A percentile compares a stretch with the other conserved stretches of the same genome.
Conservation (phyloP, 257 asterid species). For the Primulina huaijiensis region DNA sequence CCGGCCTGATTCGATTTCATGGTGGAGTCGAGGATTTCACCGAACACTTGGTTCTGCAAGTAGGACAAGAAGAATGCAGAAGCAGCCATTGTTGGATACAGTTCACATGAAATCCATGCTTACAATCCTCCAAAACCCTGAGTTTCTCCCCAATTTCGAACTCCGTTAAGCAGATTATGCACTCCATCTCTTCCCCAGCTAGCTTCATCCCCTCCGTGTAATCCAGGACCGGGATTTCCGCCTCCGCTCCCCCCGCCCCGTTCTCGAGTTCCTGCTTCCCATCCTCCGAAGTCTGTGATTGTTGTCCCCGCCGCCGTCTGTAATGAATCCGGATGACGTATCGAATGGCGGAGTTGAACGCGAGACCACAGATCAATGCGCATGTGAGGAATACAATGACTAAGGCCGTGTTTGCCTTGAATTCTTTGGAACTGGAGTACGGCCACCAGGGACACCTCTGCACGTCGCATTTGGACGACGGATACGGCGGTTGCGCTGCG, state of each 20-base stretch:
- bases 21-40: constrained; percentile 22
- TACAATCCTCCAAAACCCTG: constrained; percentile 45
- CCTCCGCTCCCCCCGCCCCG: constrained; percentile 23
- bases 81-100: constrained; percentile 53
- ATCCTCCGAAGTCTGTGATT: background rate
- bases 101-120: constrained; percentile 50
- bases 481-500: constrained; percentile 25
- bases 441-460: constrained; percentile 69
- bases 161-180: constrained; percentile 53
- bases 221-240: constrained; percentile 24
- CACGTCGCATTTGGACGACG: constrained; percentile 34
- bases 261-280: constrained; percentile 22
- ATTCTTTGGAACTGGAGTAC: constrained; percentile 51
- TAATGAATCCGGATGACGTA: constrained; percentile 36
- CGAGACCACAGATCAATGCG: constrained; percentile 41
- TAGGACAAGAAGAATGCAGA: constrained; percentile 52
- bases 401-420: constrained; percentile 53
- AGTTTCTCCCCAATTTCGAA: constrained; percentile 46
- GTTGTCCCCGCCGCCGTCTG: constrained; percentile 23
- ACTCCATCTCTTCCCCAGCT: constrained; percentile 44
- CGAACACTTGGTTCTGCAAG: constrained; percentile 45
- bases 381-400: constrained; percentile 45
- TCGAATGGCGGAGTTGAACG: constrained; percentile 44
- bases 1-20: constrained; percentile 7
- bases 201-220: constrained; percentile 44